A percentile compares a stretch with the other conserved stretches of the same genome.
phyloP scores from a whole-genome alignment of 2,329 filamentous ascomycete genomes.

The Microdochium bolleyi region DNA sequence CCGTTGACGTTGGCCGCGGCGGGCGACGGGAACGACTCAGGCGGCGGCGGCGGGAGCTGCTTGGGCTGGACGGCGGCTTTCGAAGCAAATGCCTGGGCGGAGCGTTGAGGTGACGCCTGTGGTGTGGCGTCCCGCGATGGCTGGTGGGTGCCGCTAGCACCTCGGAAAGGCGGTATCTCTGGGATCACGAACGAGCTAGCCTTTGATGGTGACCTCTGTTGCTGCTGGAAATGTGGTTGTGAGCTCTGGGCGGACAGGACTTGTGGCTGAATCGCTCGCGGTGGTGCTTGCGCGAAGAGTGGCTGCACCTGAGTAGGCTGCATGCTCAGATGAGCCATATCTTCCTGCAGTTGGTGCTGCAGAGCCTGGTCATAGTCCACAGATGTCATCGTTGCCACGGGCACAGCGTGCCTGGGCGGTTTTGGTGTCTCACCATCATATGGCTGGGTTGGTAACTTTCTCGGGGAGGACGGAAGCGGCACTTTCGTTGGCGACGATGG shows the following conservation, averaged over 20 bases:
- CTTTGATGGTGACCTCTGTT: conserved; percentile 28
- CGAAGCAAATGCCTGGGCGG: conserved; percentile 43
- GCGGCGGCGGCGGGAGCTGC: conserved; percentile 22
- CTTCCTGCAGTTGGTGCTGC: conserved; percentile 55
- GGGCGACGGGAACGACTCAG: conserved; percentile 46
- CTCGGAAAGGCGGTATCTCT: conserved; percentile 49
- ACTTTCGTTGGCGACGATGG: conserved; percentile 49
- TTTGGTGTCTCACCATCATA: conserved; percentile 37
- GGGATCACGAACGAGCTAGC: conserved; percentile 34
- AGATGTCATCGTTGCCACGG: conserved; percentile 38
- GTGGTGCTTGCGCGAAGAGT: conserved; percentile 1
- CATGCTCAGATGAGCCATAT: conserved; percentile 51
- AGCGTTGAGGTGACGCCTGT: conserved; percentile 18
- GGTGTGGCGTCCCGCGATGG: conserved; percentile 14
- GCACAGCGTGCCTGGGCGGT: conserved; percentile 37
- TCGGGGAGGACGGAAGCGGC: conserved; percentile 51
- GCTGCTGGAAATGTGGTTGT: conserved; percentile 24
- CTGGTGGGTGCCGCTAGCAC: conserved; percentile 19
- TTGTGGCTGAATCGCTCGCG: conserved; percentile 8
- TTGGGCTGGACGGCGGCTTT: conserved; percentile 42
- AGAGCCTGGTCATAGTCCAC: conserved; percentile 53
- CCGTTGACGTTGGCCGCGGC: conserved; percentile 51
- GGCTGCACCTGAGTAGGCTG: conserved; percentile 19
- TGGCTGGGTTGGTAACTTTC: conserved; percentile 30
- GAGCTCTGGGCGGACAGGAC: conserved; percentile 17